A percentile compares a stretch with the other conserved stretches of the same genome.
Evolutionary conservation across 352 stramenopile species (phyloP).

Genomic region (Globisporangium rhizosaccharum): DNA sequence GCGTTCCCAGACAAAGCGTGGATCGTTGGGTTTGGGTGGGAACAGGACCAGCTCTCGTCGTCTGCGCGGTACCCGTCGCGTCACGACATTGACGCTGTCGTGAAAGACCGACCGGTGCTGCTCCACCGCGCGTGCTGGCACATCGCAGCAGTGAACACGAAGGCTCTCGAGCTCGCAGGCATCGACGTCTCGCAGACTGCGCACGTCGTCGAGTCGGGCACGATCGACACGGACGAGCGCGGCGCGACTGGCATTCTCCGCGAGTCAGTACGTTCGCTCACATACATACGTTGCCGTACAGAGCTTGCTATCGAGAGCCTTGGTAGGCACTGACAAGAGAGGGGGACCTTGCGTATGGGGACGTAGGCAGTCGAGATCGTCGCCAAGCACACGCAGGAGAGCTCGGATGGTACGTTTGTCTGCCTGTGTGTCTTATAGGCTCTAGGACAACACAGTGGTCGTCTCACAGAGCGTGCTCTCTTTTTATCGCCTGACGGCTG

Average conservation of each 20-base stretch:
- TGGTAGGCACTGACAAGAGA: not conserved
- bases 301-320: not conserved
- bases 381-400: constrained; percentile 64
- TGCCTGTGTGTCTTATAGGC: not conserved
- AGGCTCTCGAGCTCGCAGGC: constrained; percentile 66
- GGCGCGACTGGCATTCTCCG: constrained; percentile 65
- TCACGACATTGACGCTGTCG: constrained; percentile 71
- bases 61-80: constrained; percentile 61
- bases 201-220: constrained; percentile 32
- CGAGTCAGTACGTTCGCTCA: constrained; percentile 38
- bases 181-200: constrained; percentile 32
- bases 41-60: constrained; percentile 71
- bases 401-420: constrained; percentile 39
- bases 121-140: constrained; percentile 89
- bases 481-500: not conserved
- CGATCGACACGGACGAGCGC: constrained; percentile 58
- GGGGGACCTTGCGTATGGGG: not conserved
- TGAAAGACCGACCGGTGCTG: constrained; percentile 61
- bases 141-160: constrained; percentile 83
- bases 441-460: not conserved
- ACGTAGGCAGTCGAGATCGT: constrained; percentile 61
- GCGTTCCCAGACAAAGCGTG: constrained; percentile 64
- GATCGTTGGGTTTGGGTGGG: constrained; percentile 84
- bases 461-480: not conserved
- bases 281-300: too few species aligned